A percentile compares a stretch with the other conserved stretches of the same genome.
phyloP scores from a whole-genome alignment of 345 rosid species.

The Stellera chamaejasme region DNA sequence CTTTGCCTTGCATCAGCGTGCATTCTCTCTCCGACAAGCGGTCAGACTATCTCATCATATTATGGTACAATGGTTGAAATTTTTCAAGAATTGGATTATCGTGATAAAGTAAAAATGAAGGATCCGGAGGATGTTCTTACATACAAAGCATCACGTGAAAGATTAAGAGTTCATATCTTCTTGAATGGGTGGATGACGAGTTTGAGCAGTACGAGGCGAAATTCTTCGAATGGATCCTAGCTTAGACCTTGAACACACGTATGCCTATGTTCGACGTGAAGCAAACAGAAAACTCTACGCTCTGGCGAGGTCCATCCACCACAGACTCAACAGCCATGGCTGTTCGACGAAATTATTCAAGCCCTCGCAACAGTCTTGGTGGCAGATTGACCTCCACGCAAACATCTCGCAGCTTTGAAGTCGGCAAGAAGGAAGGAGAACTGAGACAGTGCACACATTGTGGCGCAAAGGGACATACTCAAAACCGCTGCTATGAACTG shows the following conservation, averaged over 20 bases:
- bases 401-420: too few relatives aligned
- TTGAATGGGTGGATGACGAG: neutral
- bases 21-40: neutral
- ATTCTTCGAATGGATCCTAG: neutral
- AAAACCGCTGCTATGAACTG: neutral
- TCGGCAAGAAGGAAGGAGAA: neutral
- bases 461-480: neutral
- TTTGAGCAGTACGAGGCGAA: slow-evolving; percentile 7
- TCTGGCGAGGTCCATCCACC: too few relatives aligned
- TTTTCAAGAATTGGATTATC: neutral
- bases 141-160: neutral
- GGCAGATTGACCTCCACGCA: neutral
- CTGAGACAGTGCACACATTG: neutral
- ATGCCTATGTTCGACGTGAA: neutral
- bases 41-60: neutral
- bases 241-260: neutral
- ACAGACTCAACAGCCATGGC: too few relatives aligned
- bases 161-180: slow-evolving; percentile 10
- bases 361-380: too few relatives aligned
- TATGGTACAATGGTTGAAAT: neutral
- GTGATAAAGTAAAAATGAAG: slow-evolving; percentile 10
- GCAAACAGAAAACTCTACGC: neutral
- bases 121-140: slow-evolving; percentile 1
- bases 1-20: neutral
- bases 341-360: too few relatives aligned